Base-by-base conservation (phyloP, 192 early-diverging fungal species). In the Gryganskiella cystojenkinii region DNA sequence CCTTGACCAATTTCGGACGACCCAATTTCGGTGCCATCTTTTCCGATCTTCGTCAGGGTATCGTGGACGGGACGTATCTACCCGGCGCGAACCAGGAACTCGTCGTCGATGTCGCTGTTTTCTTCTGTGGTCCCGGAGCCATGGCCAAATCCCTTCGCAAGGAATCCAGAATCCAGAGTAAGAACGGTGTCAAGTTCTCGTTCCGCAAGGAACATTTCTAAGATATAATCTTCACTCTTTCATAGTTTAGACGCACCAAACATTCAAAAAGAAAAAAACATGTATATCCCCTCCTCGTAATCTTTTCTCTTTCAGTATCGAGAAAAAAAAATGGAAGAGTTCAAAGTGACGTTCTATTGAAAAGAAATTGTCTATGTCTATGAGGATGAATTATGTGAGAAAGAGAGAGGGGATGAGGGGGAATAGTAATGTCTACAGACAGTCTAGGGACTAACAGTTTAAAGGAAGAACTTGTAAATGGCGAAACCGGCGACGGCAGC, bases 111-210 rank as follows among this genome's bases (percentile, higher is more conserved):
- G 87, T 95, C 10, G 94, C 93, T 19, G 92, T 95, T 34, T 94
- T 94, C 81, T 93, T 90, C 80, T 95, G 94, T 70, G 94, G 94
- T 8, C 93, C 92, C 19, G 84, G 84, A 33, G 81, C 84, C 0
- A 83, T 94, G 80, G 90, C 88, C 50, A 82, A 86, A 37, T 79
- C 73, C 24, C 59, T 95, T 42, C 78, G 83, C 49, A 70, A 67
- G 60, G 79, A 83, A 30, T 84, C 79, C 6, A 61, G 85, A 50
- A 10, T 80, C 56, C 71, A 75, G 68, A 80, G 69, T 61, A 72
- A 70, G 80, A 71, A 81, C 49, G 63, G 80, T 19, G 89, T 87
- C 20, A 74, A 55, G 58, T 92, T 92, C 58, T 64, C 74, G 4
- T 92, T 92, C 84, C 85, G 88, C 78, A 90, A 92, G 79, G 90